phyloP scores from a whole-genome alignment of 805 yeast genomes.

The Ogataea saltuana region DNA sequence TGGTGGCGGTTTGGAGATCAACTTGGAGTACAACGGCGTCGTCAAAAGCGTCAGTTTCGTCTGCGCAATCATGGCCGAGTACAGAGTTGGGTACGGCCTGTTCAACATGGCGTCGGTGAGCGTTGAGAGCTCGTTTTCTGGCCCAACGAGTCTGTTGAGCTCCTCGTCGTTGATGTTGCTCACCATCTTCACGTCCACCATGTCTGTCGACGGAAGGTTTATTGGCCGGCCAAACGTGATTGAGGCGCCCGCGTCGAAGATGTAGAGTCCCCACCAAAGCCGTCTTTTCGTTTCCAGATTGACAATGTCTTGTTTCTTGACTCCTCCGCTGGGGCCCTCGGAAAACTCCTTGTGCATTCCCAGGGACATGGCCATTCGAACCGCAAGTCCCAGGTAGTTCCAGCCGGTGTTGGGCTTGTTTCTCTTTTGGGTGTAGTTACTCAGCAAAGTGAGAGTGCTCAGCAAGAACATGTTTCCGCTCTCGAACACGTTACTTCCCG shows the following conservation, averaged over 20 bases:
- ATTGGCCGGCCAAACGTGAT: slow-evolving; percentile 67
- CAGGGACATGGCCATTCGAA: slow-evolving; percentile 64
- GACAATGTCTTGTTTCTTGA: slow-evolving; percentile 38
- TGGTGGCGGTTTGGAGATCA: slow-evolving; percentile 49
- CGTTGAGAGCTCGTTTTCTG: slow-evolving; percentile 16
- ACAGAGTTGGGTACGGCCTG: slow-evolving; percentile 50
- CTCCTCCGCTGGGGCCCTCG: slow-evolving; percentile 21
- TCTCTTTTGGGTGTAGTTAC: slow-evolving; percentile 63
- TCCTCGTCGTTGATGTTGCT: slow-evolving; percentile 50
- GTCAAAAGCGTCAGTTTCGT: slow-evolving; percentile 50
- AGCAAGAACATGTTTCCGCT: slow-evolving; percentile 58
- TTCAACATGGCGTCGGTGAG: slow-evolving; percentile 27
- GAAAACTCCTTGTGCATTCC: slow-evolving; percentile 61
- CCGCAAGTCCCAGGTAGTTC: slow-evolving; percentile 64
- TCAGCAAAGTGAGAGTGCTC: slow-evolving; percentile 52
- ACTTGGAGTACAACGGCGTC: slow-evolving; percentile 47
- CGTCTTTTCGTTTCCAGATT: slow-evolving; percentile 58
- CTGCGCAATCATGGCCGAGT: slow-evolving; percentile 59
- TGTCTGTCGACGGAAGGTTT: slow-evolving; percentile 47
- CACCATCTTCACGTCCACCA: slow-evolving; percentile 52
- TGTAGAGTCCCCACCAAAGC: slow-evolving; percentile 68
- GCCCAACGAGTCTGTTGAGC: slow-evolving; percentile 30
- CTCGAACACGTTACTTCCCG: slow-evolving; percentile 51
- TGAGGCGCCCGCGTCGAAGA: slow-evolving; percentile 64
- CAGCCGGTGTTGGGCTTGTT: slow-evolving; percentile 70